Evolutionary conservation across 106 monocot genomes (phyloP), one percentile per base, ranked within the genome.

Genomic region (Acanthochlamys bracteata): DNA sequence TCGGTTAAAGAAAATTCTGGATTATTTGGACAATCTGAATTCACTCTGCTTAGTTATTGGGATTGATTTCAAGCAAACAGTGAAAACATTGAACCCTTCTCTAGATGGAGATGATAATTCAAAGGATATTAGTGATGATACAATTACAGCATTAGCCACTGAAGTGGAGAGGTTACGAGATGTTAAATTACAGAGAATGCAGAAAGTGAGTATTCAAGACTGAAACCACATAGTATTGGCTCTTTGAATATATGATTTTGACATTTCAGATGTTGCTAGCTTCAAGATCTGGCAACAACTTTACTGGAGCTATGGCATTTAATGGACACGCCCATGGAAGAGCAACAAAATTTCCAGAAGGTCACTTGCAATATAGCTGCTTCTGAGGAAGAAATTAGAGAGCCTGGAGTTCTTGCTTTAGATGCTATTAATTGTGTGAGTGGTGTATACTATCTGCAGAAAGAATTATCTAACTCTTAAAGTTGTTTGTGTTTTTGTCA

Each of bases 181-280:
- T n/a, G 47, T 84, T 33, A 95, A 95, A 68, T 40, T 87, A 17
- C 75, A 95, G 72, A 76, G 94, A 72, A 90, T 95, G 94, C 84
- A 95, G 70, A 84, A 95, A 86, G 93, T 89, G 68, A 76, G 15
- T 57, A 16, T 46, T 11, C 7, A 0, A 23, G 11, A 11, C 4
- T 15, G 4, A 14, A 23, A 25, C 19, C 22, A 10, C 10, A 3
- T 11, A 15, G 20, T 22, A 17, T 14, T 54, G 14, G 20, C 54
- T 4, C 24, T 39, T 41, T 40, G 11, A 33, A 33, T 41, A 2
- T 4, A 39, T 61, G n/a, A 7, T 24, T n/a, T 46, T 46, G 25
- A 27, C 20, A 51, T 39, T 14, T 58, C 9, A 3, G 23, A 42
- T 22, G 4, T 66, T 53, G 41, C 11, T 69, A 93, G 93, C 81